Evolutionary conservation across 2,329 filamentous ascomycete species (phyloP), one percentile per base, ranked within the genome.

Genomic region (Incumbomyces delicatus): DNA sequence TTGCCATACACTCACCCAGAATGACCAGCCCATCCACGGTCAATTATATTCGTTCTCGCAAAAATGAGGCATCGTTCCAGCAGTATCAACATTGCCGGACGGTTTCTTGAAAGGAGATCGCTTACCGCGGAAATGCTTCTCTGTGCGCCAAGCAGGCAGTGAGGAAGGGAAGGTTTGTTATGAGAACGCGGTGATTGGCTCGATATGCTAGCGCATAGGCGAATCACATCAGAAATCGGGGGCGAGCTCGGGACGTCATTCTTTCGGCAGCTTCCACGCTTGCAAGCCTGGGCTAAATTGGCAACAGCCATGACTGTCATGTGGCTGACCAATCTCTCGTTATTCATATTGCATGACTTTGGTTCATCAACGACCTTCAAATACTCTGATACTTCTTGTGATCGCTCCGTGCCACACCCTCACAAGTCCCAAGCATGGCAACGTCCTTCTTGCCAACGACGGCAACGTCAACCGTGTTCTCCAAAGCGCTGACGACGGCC

Each of bases 381-480:
- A 30, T 33, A 27, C 22, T 8, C 8, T 27, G 22, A 27, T 27
- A 27, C 27, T 30, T 34, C 29, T 10, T 7, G 20, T 13, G 7
- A n/a, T 22, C 5, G 20, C 12, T 30, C n/a, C 12, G 16, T 18
- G 6, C n/a, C n/a, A 29, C 16, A 40, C 14, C 27, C 12, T 30
- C 14, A 34, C 14, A 32, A 32, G 27, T 18, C 37, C 14, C 36
- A 50, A 60, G 46, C 45, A 72, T 71, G 68, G 65, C 65, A 47
- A 55, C 69, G 48, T 61, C 58, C 54, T 63, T 60, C 47, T 50
- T 66, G 53, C 63, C 61, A 22, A 55, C 66, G 37, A 66, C 72
- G 65, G 70, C 68, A 69, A 71, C 69, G 67, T 72, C 67, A 55
- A 56, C 64, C 52, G 61, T 63, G 37, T 57, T 69, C 49, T 60